Conservation (phyloP, 2,329 filamentous ascomycete genomes). For the Xylariaceae sp. region DNA sequence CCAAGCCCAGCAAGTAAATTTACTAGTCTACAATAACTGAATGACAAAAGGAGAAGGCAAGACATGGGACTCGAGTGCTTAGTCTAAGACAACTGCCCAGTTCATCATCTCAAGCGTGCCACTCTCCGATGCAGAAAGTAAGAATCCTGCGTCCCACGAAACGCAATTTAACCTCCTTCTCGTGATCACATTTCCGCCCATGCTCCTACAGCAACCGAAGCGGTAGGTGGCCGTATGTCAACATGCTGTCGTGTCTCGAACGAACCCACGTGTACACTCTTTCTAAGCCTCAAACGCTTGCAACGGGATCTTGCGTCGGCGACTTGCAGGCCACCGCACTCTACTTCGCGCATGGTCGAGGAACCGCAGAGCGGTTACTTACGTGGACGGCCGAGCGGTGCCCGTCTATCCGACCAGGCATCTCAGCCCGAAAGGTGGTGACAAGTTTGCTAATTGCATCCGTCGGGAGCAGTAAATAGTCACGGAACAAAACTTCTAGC, state of each 20-base stretch:
- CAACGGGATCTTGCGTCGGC: conserved; percentile 10
- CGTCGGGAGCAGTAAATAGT: conserved; percentile 7
- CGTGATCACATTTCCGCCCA: neutral
- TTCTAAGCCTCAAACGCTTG: conserved; percentile 6
- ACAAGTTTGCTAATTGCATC: conserved; percentile 12
- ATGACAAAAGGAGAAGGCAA: neutral
- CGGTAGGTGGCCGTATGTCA: conserved; percentile 12
- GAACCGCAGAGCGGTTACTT: neutral
- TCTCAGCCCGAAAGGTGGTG: neutral
- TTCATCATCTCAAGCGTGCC: neutral
- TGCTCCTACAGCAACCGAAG: neutral
- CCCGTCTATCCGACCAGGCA: conserved; percentile 3
- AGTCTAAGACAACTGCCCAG: too few relatives aligned
- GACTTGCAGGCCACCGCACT: conserved; percentile 14
- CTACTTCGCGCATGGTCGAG: conserved; percentile 2
- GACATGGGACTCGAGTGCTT: too few relatives aligned
- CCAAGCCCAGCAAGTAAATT: neutral
- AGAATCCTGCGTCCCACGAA: neutral
- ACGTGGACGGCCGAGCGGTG: neutral
- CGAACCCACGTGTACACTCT: conserved; percentile 27
- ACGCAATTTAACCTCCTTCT: neutral
- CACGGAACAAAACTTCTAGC: neutral
- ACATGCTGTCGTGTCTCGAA: conserved; percentile 23
- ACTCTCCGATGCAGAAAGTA: neutral
- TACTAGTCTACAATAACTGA: neutral